phyloP scores from a whole-genome alignment of 2,329 filamentous ascomycete genomes.

The Botryotinia calthae region DNA sequence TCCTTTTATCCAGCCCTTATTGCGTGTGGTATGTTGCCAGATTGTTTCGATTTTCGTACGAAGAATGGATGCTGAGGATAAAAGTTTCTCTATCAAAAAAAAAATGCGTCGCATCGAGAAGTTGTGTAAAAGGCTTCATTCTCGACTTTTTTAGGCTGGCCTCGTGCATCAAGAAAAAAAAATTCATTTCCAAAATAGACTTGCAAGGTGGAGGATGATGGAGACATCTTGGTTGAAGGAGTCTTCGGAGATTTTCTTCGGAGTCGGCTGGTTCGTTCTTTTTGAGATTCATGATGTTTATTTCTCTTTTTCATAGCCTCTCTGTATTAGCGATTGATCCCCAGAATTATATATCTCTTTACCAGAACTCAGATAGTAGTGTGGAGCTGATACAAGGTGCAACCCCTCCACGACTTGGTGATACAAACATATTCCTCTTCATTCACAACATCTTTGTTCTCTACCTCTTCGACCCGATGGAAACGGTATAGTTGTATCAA shows the following conservation, averaged over 20 bases:
- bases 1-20: background rate
- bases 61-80: background rate
- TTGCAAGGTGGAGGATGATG: background rate
- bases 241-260: background rate
- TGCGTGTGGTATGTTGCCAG: background rate
- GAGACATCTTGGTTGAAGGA: background rate
- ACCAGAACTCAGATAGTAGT: background rate
- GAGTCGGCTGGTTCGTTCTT: background rate
- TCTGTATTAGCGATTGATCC: background rate
- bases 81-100: no score
- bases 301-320: background rate
- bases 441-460: background rate
- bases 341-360: background rate
- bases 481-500: background rate
- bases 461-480: rapidly evolving
- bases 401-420: no score
- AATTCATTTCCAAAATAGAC: background rate
- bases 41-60: background rate
- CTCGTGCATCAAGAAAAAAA: background rate
- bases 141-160: background rate
- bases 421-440: background rate
- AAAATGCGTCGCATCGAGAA: background rate
- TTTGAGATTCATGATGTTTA: background rate
- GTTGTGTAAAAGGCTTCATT: background rate
- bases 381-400: background rate